These are phyloP conservation scores for Talaromyces nanjingensis DNA, from an alignment of 495 filamentous ascomycete species.

Conservation along the genomic window DNA sequence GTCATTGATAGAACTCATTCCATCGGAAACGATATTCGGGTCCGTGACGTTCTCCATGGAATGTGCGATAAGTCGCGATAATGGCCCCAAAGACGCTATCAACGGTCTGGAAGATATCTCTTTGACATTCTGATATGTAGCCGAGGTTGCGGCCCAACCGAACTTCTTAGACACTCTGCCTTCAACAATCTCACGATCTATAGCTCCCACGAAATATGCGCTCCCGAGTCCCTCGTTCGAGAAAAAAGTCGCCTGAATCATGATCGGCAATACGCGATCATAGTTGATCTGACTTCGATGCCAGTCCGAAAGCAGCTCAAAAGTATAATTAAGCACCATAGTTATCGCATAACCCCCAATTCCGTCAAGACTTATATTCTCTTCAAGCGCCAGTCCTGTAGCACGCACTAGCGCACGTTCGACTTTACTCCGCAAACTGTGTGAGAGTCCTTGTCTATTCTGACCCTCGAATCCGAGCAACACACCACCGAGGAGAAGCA, in stretches of 20 bases:
- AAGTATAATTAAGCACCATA: conserved; percentile 72
- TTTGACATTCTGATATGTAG: conserved; percentile 50
- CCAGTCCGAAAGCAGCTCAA: conserved; percentile 60
- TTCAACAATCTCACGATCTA: conserved; percentile 68
- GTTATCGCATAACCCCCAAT: conserved; percentile 56
- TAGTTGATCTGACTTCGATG: conserved; percentile 58
- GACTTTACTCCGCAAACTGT: conserved; percentile 58
- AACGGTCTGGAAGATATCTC: conserved; percentile 59
- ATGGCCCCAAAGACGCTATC: conserved; percentile 65
- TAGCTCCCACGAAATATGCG: conserved; percentile 71
- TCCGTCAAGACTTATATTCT: conserved; percentile 38
- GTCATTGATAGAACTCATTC: conserved; percentile 62
- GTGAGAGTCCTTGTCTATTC: conserved; percentile 55
- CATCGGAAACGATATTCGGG: conserved; percentile 51
- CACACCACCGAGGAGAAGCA: conserved; percentile 72
- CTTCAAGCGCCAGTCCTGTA: conserved; percentile 66
- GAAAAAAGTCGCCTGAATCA: conserved; percentile 60
- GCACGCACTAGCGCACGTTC: conserved; percentile 74
- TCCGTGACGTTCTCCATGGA: conserved; percentile 60
- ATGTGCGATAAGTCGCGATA: conserved; percentile 72
- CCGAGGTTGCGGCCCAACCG: conserved; percentile 59
- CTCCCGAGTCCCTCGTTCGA: conserved; percentile 71
- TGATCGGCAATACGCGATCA: conserved; percentile 64
- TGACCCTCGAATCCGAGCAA: conserved; percentile 73
- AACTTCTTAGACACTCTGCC: conserved; percentile 52